Percentiles rank a stretch among this genome's conserved stretches.
phyloP scores from a whole-genome alignment of 768 basidiomycete genomes.

The Fomitopsis serialis region DNA sequence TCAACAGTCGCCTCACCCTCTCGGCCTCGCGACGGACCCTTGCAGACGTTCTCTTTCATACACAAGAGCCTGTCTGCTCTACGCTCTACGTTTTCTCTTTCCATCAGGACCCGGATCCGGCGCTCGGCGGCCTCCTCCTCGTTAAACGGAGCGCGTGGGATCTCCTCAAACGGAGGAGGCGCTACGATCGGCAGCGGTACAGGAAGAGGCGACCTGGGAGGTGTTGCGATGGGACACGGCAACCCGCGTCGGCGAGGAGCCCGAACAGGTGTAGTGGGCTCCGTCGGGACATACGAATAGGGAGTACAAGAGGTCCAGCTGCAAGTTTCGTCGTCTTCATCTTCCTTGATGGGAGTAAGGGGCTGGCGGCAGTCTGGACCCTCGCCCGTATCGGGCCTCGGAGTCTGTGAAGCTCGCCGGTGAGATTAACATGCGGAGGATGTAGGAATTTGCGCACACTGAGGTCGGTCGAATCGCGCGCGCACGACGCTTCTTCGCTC shows the following conservation, averaged over 20 bases:
- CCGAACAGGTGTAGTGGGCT: conserved; percentile 11
- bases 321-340: neutral
- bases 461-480: no score
- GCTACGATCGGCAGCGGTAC: conserved; percentile 45
- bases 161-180: conserved; percentile 36
- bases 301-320: neutral
- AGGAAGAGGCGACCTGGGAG: neutral
- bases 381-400: neutral
- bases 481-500: conserved; percentile 22
- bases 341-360: neutral
- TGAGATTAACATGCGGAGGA: no score
- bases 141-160: conserved; percentile 27
- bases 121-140: conserved; percentile 39
- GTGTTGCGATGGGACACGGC: neutral
- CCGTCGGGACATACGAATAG: conserved; percentile 9
- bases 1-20: conserved; percentile 6
- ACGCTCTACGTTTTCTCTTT: conserved; percentile 35
- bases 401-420: neutral
- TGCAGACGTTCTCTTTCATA: no score
- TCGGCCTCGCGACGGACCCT: conserved; percentile 4
- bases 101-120: conserved; percentile 35
- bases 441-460: no score
- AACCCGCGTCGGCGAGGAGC: neutral
- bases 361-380: neutral
- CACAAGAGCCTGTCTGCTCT: conserved; percentile 29